Conservation (phyloP, 441 rosid genomes). For the Raphanus hybrid region DNA sequence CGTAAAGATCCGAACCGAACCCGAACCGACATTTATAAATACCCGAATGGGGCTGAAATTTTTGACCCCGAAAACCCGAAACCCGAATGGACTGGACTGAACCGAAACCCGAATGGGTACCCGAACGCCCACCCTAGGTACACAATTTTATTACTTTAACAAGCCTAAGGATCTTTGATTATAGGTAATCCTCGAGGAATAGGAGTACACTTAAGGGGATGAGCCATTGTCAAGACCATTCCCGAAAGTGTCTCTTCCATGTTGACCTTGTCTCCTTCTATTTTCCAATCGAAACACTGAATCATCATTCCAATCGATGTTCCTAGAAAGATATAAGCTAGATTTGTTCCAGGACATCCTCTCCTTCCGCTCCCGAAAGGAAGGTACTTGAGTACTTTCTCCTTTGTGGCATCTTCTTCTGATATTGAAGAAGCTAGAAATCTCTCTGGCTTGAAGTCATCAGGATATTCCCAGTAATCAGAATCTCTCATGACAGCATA, state of each 20-base stretch:
- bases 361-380: background rate
- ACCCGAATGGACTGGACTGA: no score
- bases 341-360: background rate
- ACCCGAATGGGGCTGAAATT: no score
- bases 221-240: conserved; percentile 5
- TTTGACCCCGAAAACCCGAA: no score
- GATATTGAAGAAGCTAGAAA: background rate
- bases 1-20: no score
- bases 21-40: no score
- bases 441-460: background rate
- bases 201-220: conserved; percentile 2
- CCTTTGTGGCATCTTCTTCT: background rate
- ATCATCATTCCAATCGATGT: background rate
- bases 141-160: background rate
- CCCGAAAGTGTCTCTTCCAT: background rate
- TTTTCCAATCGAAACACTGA: background rate
- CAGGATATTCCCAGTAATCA: background rate
- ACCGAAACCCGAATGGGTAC: no score
- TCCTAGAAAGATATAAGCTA: background rate
- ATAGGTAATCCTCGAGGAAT: background rate
- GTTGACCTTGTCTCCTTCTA: conserved; percentile 1
- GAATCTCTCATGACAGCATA: conserved; percentile 1
- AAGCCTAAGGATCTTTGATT: background rate
- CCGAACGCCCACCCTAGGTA: no score
- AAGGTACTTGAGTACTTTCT: background rate